Evolutionary conservation across 352 stramenopile genomes (phyloP).

Genomic region (Globisporangium ultimum): DNA sequence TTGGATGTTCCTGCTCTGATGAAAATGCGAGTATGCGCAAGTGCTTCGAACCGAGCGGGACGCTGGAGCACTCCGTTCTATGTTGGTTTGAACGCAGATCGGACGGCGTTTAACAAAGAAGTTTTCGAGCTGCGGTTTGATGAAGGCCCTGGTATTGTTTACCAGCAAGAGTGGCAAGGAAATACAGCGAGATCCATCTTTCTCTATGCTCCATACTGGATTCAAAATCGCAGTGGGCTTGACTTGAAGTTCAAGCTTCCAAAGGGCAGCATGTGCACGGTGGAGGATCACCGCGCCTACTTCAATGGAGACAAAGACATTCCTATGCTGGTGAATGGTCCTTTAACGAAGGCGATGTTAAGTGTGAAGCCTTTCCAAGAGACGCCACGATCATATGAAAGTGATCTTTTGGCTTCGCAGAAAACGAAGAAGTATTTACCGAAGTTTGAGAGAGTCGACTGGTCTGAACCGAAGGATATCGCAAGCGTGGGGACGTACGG

Average conservation of each 20-base stretch:
- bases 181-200: slow-evolving; percentile 58
- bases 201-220: slow-evolving; percentile 79
- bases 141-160: slow-evolving; percentile 56
- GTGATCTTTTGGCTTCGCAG: slow-evolving; percentile 37
- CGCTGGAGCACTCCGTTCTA: slow-evolving; percentile 65
- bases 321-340: slow-evolving; percentile 59
- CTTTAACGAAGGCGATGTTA: slow-evolving; percentile 60
- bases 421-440: slow-evolving; percentile 74
- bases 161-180: slow-evolving; percentile 64
- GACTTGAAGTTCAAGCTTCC: slow-evolving; percentile 66
- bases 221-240: slow-evolving; percentile 80
- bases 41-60: slow-evolving; percentile 35
- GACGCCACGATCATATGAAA: slow-evolving; percentile 52
- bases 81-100: slow-evolving; percentile 49
- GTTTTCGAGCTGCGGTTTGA: slow-evolving; percentile 63
- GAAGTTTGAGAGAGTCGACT: slow-evolving; percentile 64
- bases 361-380: slow-evolving; percentile 69
- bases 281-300: slow-evolving; percentile 67
- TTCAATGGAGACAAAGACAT: slow-evolving; percentile 64
- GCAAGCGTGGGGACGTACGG: slow-evolving; percentile 70
- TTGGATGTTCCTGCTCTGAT: slow-evolving; percentile 68
- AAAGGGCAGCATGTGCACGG: slow-evolving; percentile 50
- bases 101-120: slow-evolving; percentile 44
- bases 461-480: slow-evolving; percentile 73
- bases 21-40: slow-evolving; percentile 70